Conservation (phyloP, 2,329 filamentous ascomycete species). For the Xylaria sp. region DNA sequence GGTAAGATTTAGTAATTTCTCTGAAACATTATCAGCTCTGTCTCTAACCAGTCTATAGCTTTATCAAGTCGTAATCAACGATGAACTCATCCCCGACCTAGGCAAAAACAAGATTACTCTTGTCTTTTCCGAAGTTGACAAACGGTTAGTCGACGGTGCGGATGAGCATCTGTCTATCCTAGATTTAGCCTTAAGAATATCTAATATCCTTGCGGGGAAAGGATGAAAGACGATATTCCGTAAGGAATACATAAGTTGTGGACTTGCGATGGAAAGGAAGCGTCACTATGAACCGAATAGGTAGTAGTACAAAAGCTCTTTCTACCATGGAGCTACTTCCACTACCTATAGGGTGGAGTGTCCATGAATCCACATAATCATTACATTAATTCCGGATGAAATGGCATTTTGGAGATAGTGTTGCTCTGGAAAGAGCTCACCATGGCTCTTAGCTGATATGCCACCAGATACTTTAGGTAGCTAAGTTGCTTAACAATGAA, state of each 20-base stretch:
- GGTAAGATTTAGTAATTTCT: slow-evolving; percentile 57
- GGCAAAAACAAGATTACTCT: slow-evolving; percentile 93
- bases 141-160: slow-evolving; percentile 91
- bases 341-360: not conserved
- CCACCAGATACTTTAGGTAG: not conserved
- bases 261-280: slow-evolving; percentile 18
- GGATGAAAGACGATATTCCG: slow-evolving; percentile 37
- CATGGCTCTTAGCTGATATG: not conserved
- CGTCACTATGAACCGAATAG: slow-evolving; percentile 13
- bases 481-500: not conserved
- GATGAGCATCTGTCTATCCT: slow-evolving; percentile 95
- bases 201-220: slow-evolving; percentile 71
- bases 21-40: not conserved
- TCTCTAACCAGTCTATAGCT: slow-evolving; percentile 60
- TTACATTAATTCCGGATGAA: not conserved
- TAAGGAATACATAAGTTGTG: slow-evolving; percentile 12
- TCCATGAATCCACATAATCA: not conserved
- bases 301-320: slow-evolving; percentile 8
- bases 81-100: slow-evolving; percentile 83
- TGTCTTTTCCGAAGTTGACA: slow-evolving; percentile 93
- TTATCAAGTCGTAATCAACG: slow-evolving; percentile 84
- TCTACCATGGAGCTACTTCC: not conserved
- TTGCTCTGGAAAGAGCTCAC: not conserved
- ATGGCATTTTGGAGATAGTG: not conserved
- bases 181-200: slow-evolving; percentile 85